Base-by-base conservation (phyloP, 495 filamentous ascomycete species). In the Penicillium argentinense region DNA sequence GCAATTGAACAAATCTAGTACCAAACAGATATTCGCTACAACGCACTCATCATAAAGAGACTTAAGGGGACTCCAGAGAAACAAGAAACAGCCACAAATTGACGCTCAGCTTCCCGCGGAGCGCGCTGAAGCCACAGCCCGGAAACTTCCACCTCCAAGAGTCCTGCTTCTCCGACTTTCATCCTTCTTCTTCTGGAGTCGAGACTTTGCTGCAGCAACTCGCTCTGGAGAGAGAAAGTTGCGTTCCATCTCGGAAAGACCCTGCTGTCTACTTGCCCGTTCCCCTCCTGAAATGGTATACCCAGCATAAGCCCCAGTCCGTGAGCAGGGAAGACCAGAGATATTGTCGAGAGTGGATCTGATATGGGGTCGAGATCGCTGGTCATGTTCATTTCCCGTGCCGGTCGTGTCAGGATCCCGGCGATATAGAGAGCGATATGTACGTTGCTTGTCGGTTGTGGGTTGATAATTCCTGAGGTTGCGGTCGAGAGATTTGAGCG, bases 121-220 rank as follows among this genome's bases (percentile, higher is more conserved):
- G 7, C 33, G 8, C 17, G 33, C 18, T 5, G 33, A 9, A 18
- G 21, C 37, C 37, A 23, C 21, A 3, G 37, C 16, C n/a, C 37
- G 37, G 5, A 44, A 23, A 46, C 68, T 70, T 45, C 65, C 63
- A 47, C 64, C 66, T 27, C 68, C 67, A 24, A 54, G 45, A 21
- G 59, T 51, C 49, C 48, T 62, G 16, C 18, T 25, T 39, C 58
- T 62, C 42, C 60, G 66, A 41, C 63, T 72, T 34, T 72, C 63
- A 11, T 64, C 61, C 51, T 71, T 81, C 56, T 74, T 81, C 57
- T 74, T 72, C 58, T 81, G 77, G 9, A 89, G 64, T 22, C 86
- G 71, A 21, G 80, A 82, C 51, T 78, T 74, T 3, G 86, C 86
- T 5, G 84, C 85, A 12, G 79, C 75, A 22, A 68, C 64, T 25